Percentiles rank a stretch among this genome's conserved stretches.
phyloP scores from a whole-genome alignment of 495 filamentous ascomycete species.

The Emericellopsis terricola region DNA sequence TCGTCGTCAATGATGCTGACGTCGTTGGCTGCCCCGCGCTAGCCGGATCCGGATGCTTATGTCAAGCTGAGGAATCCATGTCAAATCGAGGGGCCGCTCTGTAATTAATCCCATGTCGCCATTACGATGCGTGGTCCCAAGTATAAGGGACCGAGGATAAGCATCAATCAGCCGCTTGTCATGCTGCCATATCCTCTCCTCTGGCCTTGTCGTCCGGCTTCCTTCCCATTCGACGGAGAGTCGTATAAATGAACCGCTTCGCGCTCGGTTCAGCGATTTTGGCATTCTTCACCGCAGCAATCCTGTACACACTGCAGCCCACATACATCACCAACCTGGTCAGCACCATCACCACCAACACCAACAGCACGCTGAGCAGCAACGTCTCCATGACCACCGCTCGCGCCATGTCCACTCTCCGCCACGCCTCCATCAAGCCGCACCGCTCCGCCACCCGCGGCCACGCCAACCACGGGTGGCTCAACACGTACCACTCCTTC shows the following conservation, averaged over 20 bases:
- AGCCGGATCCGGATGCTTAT: too few relatives aligned
- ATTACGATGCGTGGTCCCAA: too few relatives aligned
- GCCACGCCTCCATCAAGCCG: constrained; percentile 43
- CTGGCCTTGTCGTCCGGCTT: background rate
- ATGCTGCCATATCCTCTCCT: too few relatives aligned
- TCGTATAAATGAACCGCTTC: constrained; percentile 9
- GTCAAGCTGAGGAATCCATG: too few relatives aligned
- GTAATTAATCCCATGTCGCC: too few relatives aligned
- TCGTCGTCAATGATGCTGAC: too few relatives aligned
- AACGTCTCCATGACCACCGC: too few relatives aligned
- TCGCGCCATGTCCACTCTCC: constrained; percentile 37
- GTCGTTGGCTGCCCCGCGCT: too few relatives aligned
- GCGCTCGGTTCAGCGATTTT: constrained; percentile 5
- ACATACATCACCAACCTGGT: constrained; percentile 9
- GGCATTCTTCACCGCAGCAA: constrained; percentile 5
- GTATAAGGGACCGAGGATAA: too few relatives aligned
- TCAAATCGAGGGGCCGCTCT: too few relatives aligned
- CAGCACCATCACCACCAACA: constrained; percentile 32
- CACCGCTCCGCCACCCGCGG: constrained; percentile 45
- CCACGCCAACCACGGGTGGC: constrained; percentile 64
- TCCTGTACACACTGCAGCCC: constrained; percentile 5
- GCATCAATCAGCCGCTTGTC: too few relatives aligned
- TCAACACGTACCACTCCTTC: constrained; percentile 75
- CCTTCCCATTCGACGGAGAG: background rate
- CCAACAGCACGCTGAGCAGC: too few relatives aligned